Base-by-base conservation (phyloP, 352 stramenopile genomes). In the Plasmopara viticola region DNA sequence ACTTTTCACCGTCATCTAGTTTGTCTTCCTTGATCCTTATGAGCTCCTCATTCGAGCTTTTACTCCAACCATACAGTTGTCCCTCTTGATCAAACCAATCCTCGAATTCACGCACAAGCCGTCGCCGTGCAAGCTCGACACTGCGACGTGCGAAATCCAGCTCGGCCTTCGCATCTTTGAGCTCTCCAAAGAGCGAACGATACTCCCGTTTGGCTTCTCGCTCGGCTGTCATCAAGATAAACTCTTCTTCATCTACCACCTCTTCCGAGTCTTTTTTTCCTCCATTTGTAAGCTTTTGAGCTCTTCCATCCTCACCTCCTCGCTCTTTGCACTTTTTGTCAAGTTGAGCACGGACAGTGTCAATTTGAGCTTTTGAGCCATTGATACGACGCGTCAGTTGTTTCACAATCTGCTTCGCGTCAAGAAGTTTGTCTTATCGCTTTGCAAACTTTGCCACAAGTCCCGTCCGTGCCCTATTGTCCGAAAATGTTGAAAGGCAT, bases 201-300 rank as follows among this genome's bases (percentile, higher is more conserved):
- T 95, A 92, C 44, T 87, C 83, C 9, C 85, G 82, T 56, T 97
- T 96, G 5, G 81, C 81, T 44, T 94, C 82, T 15, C 83, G 78
- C 48, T 94, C 84, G 8, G 76, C 56, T 17, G 76, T 88, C 78
- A 95, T 90, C 12, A 95, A 52, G 9, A 90, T 60, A 46, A 95
- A 97, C 55, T 97, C 90, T 63, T 97, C 90, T 57, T 97, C 89
- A 48, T 97, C 90, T 17, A 97, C 83, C 29, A 97, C 70, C 45
- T 94, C 72, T 1, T 95, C 83, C 13, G 64, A 66, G 10, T 75
- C 60, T 42, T 67, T 58, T 33, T n/a, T 37, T 51, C 45, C 20
- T 25, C 20, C 20, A 25, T 3, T 25, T 3, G 3, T 3, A 3
- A 3, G 20, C 20, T 25, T 25, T 25, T 25, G 20, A 25, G 1